A percentile compares a stretch with the other conserved stretches of the same genome.
Conservation (phyloP, 306 rosid species). For the Prunus mira region DNA sequence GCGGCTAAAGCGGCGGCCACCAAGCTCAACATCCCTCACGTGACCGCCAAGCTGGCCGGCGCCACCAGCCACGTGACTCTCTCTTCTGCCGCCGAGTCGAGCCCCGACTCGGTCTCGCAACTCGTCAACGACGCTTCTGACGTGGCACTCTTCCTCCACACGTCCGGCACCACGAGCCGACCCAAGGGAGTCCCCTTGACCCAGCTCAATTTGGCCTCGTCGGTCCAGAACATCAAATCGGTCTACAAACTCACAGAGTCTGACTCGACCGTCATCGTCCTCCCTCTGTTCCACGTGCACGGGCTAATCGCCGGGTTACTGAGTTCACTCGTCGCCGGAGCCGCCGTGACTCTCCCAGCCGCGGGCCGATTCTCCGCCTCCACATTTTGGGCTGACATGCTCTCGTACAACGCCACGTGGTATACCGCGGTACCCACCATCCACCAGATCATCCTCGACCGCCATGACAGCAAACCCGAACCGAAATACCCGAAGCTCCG, state of each 20-base stretch:
- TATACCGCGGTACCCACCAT: constrained; percentile 95
- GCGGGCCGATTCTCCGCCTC: constrained; percentile 86
- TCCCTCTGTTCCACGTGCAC: constrained; percentile 87
- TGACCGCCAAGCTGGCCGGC: constrained; percentile 36
- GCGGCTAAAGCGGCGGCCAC: constrained; percentile 57
- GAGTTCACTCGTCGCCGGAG: constrained; percentile 64
- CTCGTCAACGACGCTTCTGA: constrained; percentile 55
- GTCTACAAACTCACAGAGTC: constrained; percentile 72
- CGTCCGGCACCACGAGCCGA: constrained; percentile 93
- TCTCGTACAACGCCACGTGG: constrained; percentile 65
- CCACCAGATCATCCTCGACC: constrained; percentile 89
- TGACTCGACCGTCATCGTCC: constrained; percentile 74
- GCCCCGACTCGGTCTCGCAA: constrained; percentile 7
- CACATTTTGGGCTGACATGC: constrained; percentile 83
- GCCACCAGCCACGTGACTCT: constrained; percentile 28
- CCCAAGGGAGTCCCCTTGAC: constrained; percentile 89
- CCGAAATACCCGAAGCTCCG: constrained; percentile 69
- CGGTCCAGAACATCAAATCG: constrained; percentile 62
- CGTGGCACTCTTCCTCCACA: constrained; percentile 89
- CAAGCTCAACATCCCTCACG: constrained; percentile 53
- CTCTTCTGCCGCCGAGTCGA: constrained; percentile 20
- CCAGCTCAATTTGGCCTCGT: constrained; percentile 74
- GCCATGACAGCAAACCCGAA: constrained; percentile 59
- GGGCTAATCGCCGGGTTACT: constrained; percentile 66
- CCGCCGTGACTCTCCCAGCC: constrained; percentile 56